These are phyloP conservation scores for Alternaria sp. DNA, from an alignment of 2,329 filamentous ascomycete genomes.

Conservation along the genomic window DNA sequence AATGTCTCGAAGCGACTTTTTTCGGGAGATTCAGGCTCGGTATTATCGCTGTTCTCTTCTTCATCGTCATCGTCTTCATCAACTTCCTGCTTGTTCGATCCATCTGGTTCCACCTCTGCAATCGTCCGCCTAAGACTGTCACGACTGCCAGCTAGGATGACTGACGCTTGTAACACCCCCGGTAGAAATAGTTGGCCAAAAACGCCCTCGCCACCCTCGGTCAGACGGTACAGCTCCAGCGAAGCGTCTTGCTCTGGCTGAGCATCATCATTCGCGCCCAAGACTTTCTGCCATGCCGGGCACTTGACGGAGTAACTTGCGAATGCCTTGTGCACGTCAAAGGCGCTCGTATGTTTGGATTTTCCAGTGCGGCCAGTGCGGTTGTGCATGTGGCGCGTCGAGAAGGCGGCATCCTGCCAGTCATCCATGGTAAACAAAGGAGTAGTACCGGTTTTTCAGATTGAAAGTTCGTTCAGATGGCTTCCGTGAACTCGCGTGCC, in stretches of 20 bases:
- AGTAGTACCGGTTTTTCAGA: background rate
- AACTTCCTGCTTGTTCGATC: slow-evolving; percentile 6
- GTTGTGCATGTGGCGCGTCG: slow-evolving; percentile 40
- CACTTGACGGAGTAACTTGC: slow-evolving; percentile 37
- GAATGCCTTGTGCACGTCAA: slow-evolving; percentile 38
- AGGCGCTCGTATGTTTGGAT: slow-evolving; percentile 23
- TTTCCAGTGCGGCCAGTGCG: slow-evolving; percentile 21
- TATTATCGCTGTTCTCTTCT: slow-evolving; percentile 2
- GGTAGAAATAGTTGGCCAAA: slow-evolving; percentile 32
- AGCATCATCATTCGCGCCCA: background rate
- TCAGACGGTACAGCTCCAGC: slow-evolving; percentile 34
- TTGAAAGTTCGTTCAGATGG: background rate
- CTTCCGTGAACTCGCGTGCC: background rate
- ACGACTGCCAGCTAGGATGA: slow-evolving; percentile 34
- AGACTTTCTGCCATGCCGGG: slow-evolving; percentile 28
- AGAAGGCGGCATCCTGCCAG: slow-evolving; percentile 38
- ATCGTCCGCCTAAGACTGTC: slow-evolving; percentile 21
- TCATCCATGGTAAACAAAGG: slow-evolving; percentile 18
- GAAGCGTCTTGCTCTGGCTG: slow-evolving; percentile 16
- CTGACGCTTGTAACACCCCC: slow-evolving; percentile 21
- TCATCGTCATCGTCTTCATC: background rate
- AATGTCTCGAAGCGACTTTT: slow-evolving; percentile 31
- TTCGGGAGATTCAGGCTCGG: slow-evolving; percentile 16
- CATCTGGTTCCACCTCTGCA: slow-evolving; percentile 16
- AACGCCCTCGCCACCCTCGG: slow-evolving; percentile 31